Base-by-base conservation (phyloP, 805 yeast genomes). In the Lachancea nothofagi region DNA sequence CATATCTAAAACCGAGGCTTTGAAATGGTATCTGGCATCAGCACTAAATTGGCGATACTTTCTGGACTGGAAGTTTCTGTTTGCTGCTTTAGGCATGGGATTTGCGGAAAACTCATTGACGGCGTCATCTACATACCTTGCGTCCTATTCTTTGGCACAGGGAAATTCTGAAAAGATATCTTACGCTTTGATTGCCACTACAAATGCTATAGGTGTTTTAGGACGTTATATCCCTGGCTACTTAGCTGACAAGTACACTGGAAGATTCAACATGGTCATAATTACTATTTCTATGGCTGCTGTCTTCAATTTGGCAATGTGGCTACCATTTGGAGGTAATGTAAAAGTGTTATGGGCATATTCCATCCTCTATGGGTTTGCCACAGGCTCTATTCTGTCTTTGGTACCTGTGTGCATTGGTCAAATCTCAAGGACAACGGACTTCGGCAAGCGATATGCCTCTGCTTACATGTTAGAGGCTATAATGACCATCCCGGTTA, bases 331-430 rank as follows among this genome's bases (percentile, higher is more conserved):
- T 48, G 77, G 67, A 15, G 50, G 49, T 43, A 60, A 46, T 39
- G 44, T 51, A 10, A 62, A 49, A 14, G 71, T 55, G 5, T 53
- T 62, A 32, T 71, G 66, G 55, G 71, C 69, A 1, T 77, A 74
- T 53, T 67, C 43, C 54, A 66, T 42, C 57, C 66, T 73, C 3
- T 77, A 71, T 54, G 85, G 85, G 0, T 70, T 78, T 41, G 62
- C 71, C 33, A 67, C 79, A 3, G 75, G 81, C 3, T 69, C 82
- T 1, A 72, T 77, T 3, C 62, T 78, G 34, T 70, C 82, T 3
- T 51, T 78, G 29, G 70, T 77, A n/a, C 83, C 83, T 2, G 77
- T 74, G 2, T 74, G 82, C 49, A 64, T 75, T 28, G 80, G 79
- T 0, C 77, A 74, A 37, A 74, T 79, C 26, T 74, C 81, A 12